Evolutionary conservation across 2,329 filamentous ascomycete species (phyloP), one percentile per base, ranked within the genome.

Genomic region (Dothistroma pini): DNA sequence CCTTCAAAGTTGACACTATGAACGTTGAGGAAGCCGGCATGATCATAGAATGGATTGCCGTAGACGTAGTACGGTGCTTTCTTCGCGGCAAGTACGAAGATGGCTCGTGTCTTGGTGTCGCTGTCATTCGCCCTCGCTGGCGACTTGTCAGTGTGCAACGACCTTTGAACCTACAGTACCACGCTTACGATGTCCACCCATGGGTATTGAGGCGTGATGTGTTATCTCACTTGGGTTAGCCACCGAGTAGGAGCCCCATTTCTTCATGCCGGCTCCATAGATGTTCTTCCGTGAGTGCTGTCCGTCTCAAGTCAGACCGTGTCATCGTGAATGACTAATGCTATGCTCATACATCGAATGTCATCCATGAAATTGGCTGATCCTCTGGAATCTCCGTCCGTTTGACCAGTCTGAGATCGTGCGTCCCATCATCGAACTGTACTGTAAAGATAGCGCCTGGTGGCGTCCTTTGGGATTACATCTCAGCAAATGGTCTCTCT

Each of bases 291-390:
- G 89, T 63, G 83, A 80, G 77, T 96, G 90, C 88, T 93, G 59
- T 2, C 61, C 16, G 59, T 62, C 55, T 19, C n/a, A 7, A 34
- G 11, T 44, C 48, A 25, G 48, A 22, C 47, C 22, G 29, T n/a
- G 35, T 31, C 10, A 22, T 1, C 12, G 19, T 21, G 31, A 14
- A 16, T 12, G 10, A 16, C 0, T 2, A 25, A 7, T 9, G 11
- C 16, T n/a, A 53, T 32, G 25, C 32, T 71, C 88, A 78, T 80
- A 91, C 90, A 75, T 91, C 89, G 71, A 96, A 93, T 16, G 90
- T 88, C 89, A 96, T 93, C 91, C 91, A 96, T 62, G 91, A 96
- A 67, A 96, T 95, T 8, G 91, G 90, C 77, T 96, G 90, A 66
- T 93, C 89, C 56, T 89, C 77, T 4, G 90, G 88, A 59, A 96